Percentiles rank a stretch among this genome's conserved stretches.
phyloP scores from a whole-genome alignment of 805 yeast species.

The Candida insectorum region DNA sequence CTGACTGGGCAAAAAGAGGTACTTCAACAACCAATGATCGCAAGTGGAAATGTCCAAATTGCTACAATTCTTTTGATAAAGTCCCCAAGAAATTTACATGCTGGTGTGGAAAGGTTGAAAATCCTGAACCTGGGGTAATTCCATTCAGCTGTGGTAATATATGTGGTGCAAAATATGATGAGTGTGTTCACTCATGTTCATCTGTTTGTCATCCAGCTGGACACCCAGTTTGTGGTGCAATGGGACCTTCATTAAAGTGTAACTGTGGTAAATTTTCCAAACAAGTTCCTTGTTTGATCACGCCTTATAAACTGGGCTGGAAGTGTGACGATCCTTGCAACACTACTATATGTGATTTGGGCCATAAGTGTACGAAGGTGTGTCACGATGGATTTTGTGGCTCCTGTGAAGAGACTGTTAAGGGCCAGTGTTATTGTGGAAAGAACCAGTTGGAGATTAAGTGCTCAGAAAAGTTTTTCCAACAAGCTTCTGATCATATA shows the following conservation, averaged over 20 bases:
- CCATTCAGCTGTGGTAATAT: constrained; percentile 92
- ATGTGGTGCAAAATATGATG: constrained; percentile 53
- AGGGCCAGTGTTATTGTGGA: constrained; percentile 75
- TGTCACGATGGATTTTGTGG: constrained; percentile 91
- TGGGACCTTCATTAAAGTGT: constrained; percentile 70
- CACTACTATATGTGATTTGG: constrained; percentile 58
- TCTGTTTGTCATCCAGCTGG: constrained; percentile 86
- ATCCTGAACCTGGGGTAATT: constrained; percentile 48
- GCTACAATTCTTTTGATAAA: constrained; percentile 51
- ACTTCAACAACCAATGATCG: constrained; percentile 55
- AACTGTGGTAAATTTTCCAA: constrained; percentile 65
- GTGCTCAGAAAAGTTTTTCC: constrained; percentile 44
- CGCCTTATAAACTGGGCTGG: constrained; percentile 69
- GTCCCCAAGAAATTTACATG: constrained; percentile 64
- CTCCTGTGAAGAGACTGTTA: constrained; percentile 50
- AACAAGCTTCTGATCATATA: constrained; percentile 21
- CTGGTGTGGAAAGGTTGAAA: constrained; percentile 82
- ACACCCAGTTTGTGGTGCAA: constrained; percentile 76
- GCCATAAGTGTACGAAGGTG: constrained; percentile 55
- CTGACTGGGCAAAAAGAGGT: constrained; percentile 82
- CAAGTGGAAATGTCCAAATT: constrained; percentile 86
- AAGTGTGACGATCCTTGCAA: constrained; percentile 60
- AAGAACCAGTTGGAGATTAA: constrained; percentile 37
- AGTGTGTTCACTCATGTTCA: constrained; percentile 74
- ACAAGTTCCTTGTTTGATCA: constrained; percentile 71